Conservation (phyloP, 257 asterid genomes). For the Pogostemon cablin region DNA sequence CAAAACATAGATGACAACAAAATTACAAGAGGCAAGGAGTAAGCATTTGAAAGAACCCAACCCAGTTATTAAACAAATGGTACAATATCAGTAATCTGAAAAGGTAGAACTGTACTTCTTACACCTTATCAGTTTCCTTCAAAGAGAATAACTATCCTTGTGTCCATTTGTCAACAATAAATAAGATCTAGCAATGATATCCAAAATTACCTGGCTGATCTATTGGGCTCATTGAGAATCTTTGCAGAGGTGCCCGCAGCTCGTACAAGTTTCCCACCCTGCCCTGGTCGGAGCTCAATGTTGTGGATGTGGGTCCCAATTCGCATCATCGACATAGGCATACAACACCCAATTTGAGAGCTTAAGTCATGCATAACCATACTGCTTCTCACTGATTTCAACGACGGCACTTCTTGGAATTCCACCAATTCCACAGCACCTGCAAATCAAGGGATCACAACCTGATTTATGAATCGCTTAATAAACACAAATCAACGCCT, state of each 20-base stretch:
- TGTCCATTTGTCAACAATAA: background rate
- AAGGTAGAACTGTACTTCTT: background rate
- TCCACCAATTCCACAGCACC: constrained; percentile 40
- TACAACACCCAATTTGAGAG: constrained; percentile 62
- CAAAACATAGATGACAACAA: constrained; percentile 16
- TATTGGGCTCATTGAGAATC: constrained; percentile 77
- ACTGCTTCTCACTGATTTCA: constrained; percentile 51
- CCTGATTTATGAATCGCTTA: background rate
- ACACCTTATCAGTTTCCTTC: constrained; percentile 1
- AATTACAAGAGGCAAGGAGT: background rate
- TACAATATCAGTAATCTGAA: background rate
- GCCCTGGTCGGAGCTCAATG: constrained; percentile 91
- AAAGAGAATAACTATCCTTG: background rate
- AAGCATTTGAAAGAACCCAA: background rate
- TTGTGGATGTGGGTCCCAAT: constrained; percentile 77
- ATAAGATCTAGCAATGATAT: constrained; percentile 2
- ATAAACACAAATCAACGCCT: background rate
- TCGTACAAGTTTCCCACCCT: constrained; percentile 77
- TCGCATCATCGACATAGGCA: constrained; percentile 67
- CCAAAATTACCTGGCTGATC: constrained; percentile 49
- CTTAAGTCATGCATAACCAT: constrained; percentile 57
- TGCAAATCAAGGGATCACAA: constrained; percentile 25
- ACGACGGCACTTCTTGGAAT: constrained; percentile 33
- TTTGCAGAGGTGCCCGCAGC: constrained; percentile 73
- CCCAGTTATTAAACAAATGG: background rate